Conservation (phyloP, 352 stramenopile genomes). For the Globisporangium mamillatum region DNA sequence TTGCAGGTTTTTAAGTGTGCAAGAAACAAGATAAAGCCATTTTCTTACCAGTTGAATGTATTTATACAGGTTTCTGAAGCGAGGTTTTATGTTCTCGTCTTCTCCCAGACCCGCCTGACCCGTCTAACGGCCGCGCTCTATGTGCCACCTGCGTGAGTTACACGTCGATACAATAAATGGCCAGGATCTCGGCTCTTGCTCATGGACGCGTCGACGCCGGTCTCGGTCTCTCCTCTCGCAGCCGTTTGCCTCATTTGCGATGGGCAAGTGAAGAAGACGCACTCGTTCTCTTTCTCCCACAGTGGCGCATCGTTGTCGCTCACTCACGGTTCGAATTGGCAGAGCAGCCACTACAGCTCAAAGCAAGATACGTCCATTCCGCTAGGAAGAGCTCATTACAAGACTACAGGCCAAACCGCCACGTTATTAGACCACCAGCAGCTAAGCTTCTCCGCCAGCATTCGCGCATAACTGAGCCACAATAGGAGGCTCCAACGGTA, state of each 20-base stretch:
- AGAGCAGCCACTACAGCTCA: not conserved
- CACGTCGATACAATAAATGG: conserved; percentile 2
- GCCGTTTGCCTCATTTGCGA: not conserved
- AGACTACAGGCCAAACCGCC: too few species aligned
- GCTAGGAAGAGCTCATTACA: not conserved
- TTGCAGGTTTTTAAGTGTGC: not conserved
- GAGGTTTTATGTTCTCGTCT: not conserved
- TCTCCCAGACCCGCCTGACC: too few species aligned
- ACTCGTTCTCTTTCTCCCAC: conserved; percentile 3
- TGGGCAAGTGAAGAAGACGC: not conserved
- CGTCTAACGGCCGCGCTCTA: not conserved
- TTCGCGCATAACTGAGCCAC: not conserved
- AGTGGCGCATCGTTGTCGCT: not conserved
- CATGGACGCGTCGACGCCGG: not conserved
- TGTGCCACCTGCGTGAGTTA: conserved; percentile 8
- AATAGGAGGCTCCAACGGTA: conserved; percentile 6
- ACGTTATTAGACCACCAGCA: too few species aligned
- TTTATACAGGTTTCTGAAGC: not conserved
- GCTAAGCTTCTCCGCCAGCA: not conserved
- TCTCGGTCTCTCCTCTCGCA: not conserved
- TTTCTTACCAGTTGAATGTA: not conserved
- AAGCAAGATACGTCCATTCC: conserved; percentile 2
- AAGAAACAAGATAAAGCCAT: not conserved
- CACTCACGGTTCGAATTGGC: not conserved
- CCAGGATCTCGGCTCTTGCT: not conserved